These are phyloP conservation scores for Spraguea lophii DNA, from an alignment of 371 early-diverging fungal genomes.

Conservation along the genomic window DNA sequence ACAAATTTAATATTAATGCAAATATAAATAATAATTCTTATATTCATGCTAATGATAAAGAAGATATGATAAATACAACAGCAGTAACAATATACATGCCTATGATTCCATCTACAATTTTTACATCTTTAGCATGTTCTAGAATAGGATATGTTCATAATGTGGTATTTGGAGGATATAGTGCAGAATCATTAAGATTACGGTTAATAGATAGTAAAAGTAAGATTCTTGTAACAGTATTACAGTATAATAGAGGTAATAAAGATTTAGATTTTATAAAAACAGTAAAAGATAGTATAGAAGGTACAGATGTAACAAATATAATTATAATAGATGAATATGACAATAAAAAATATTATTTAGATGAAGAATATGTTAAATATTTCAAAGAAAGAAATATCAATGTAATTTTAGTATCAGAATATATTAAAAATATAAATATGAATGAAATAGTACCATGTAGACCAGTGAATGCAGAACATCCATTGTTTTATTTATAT, in stretches of 20 bases:
- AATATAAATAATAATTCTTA: too few species aligned
- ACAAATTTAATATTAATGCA: too few species aligned
- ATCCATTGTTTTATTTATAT: slow-evolving; percentile 72
- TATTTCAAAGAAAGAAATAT: too few species aligned
- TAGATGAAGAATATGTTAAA: too few species aligned
- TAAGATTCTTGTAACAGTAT: slow-evolving; percentile 57
- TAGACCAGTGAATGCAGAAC: slow-evolving; percentile 56
- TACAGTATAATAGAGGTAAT: slow-evolving; percentile 64
- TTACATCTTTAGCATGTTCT: slow-evolving; percentile 71
- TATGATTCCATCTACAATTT: slow-evolving; percentile 73
- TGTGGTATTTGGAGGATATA: slow-evolving; percentile 77
- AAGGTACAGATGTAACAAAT: slow-evolving; percentile 55
- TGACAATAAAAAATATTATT: slow-evolving; percentile 47
- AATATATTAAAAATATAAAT: background rate
- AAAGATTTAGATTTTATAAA: slow-evolving; percentile 61
- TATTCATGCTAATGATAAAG: too few species aligned
- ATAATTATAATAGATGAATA: slow-evolving; percentile 62
- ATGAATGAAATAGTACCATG: slow-evolving; percentile 55
- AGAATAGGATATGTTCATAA: slow-evolving; percentile 66
- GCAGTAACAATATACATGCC: slow-evolving; percentile 81
- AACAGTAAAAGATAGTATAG: slow-evolving; percentile 49
- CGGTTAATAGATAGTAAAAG: slow-evolving; percentile 58
- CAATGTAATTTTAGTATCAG: too few species aligned
- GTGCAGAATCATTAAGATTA: slow-evolving; percentile 60
- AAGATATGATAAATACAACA: slow-evolving; percentile 53